These are phyloP conservation scores for Nannizziopsis barbatae DNA, from an alignment of 2,329 filamentous ascomycete species.

Conservation along the genomic window DNA sequence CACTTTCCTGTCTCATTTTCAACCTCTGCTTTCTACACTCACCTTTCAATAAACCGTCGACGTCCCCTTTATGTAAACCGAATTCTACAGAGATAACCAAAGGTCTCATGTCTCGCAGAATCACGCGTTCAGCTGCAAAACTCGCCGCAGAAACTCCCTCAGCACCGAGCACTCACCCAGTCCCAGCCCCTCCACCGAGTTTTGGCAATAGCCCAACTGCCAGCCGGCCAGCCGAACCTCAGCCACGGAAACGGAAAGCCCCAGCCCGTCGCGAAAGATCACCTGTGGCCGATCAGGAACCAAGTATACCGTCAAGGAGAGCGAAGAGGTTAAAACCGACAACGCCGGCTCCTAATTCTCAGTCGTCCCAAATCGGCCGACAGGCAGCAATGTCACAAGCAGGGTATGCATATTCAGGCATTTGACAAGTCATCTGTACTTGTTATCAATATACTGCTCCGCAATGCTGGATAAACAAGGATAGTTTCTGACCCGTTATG, in stretches of 20 bases:
- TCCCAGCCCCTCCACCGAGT: constrained; percentile 16
- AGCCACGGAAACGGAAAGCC: constrained; percentile 66
- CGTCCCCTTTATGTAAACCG: too few relatives aligned
- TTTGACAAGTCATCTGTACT: neutral
- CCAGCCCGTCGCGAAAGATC: constrained; percentile 37
- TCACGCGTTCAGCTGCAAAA: constrained; percentile 89
- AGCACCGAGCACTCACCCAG: constrained; percentile 34
- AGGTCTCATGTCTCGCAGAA: constrained; percentile 88
- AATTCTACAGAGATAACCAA: constrained; percentile 19
- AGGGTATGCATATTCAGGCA: constrained; percentile 26
- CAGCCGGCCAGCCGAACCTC: constrained; percentile 36
- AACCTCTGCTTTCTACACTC: neutral
- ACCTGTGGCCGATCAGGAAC: constrained; percentile 12
- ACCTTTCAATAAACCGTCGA: constrained; percentile 1
- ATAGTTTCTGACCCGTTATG: constrained; percentile 10
- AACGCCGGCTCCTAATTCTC: constrained; percentile 35
- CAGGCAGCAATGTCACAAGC: constrained; percentile 34
- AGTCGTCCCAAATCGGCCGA: constrained; percentile 35
- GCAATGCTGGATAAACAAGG: neutral
- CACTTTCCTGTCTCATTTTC: constrained; percentile 2
- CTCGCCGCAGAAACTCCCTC: constrained; percentile 52
- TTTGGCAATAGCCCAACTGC: constrained; percentile 22
- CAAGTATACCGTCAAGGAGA: constrained; percentile 39
- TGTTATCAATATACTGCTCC: neutral
- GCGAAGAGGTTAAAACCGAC: constrained; percentile 61